These are phyloP conservation scores for Bromus sterilis DNA, from an alignment of 176 grass and related monocot genomes.

Conservation along the genomic window DNA sequence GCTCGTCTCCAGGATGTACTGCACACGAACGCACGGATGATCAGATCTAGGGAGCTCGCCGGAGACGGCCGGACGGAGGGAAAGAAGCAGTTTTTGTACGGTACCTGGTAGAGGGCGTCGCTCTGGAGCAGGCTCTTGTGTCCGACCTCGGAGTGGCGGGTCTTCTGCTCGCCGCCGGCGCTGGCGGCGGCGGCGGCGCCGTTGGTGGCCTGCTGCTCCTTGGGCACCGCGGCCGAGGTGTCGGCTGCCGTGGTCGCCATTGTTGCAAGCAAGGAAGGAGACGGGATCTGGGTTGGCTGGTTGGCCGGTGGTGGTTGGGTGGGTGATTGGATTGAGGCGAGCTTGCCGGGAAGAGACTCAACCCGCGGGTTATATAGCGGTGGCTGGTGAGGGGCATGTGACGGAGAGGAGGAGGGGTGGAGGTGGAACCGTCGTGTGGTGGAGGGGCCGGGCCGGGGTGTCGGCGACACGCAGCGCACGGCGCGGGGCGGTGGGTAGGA, in stretches of 20 bases:
- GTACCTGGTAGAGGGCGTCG: conserved; percentile 88
- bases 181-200: neutral
- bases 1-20: conserved; percentile 87
- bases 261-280: neutral
- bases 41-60: neutral
- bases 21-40: neutral
- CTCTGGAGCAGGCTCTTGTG: conserved; percentile 95
- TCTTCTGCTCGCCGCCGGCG: conserved; percentile 52
- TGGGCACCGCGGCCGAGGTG: neutral
- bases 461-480: neutral
- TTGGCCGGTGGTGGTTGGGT: neutral
- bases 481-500: neutral
- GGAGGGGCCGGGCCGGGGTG: neutral
- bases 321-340: neutral
- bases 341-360: neutral
- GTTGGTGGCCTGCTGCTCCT: conserved; percentile 23
- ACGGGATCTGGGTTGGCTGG: neutral
- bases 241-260: conserved; percentile 37
- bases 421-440: neutral
- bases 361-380: neutral
- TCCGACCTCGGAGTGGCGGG: conserved; percentile 68
- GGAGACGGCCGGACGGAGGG: neutral
- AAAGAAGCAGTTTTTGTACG: too few relatives aligned
- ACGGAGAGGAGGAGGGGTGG: too few relatives aligned
- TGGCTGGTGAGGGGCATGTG: neutral